phyloP scores from a whole-genome alignment of 495 filamentous ascomycete genomes.

The Talaromyces trachyspermus region DNA sequence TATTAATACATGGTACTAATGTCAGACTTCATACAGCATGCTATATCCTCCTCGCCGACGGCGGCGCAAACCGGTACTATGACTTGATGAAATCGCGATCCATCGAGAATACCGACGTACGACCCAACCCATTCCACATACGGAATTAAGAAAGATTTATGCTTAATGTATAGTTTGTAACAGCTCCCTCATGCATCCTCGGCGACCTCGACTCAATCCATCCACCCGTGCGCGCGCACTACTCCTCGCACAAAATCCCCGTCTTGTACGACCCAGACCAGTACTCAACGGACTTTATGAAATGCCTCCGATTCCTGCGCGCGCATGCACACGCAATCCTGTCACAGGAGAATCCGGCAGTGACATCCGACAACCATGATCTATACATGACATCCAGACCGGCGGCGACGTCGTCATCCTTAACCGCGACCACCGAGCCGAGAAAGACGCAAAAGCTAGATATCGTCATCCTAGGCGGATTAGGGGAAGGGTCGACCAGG shows the following conservation, averaged over 20 bases:
- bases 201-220: slow-evolving; percentile 85
- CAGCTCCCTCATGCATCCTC: slow-evolving; percentile 62
- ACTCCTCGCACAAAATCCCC: slow-evolving; percentile 41
- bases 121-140: slow-evolving; percentile 3
- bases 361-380: slow-evolving; percentile 1
- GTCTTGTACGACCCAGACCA: slow-evolving; percentile 68
- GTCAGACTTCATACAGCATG: slow-evolving; percentile 34
- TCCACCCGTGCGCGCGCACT: slow-evolving; percentile 50
- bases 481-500: slow-evolving; percentile 92
- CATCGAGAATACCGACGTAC: slow-evolving; percentile 33
- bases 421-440: background rate
- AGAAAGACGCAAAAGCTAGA: slow-evolving; percentile 20
- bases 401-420: background rate
- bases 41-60: slow-evolving; percentile 73
- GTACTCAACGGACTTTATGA: slow-evolving; percentile 76
- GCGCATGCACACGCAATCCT: slow-evolving; percentile 22
- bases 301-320: slow-evolving; percentile 61
- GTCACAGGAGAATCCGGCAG: slow-evolving; percentile 4
- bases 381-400: slow-evolving; percentile 1
- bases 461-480: slow-evolving; percentile 69
- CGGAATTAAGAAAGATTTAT: background rate
- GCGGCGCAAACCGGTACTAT: slow-evolving; percentile 77
- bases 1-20: background rate
- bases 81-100: slow-evolving; percentile 36
- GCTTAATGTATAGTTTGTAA: background rate